Base-by-base conservation (phyloP, 2,329 filamentous ascomycete species). In the Paracamarosporium sp. region DNA sequence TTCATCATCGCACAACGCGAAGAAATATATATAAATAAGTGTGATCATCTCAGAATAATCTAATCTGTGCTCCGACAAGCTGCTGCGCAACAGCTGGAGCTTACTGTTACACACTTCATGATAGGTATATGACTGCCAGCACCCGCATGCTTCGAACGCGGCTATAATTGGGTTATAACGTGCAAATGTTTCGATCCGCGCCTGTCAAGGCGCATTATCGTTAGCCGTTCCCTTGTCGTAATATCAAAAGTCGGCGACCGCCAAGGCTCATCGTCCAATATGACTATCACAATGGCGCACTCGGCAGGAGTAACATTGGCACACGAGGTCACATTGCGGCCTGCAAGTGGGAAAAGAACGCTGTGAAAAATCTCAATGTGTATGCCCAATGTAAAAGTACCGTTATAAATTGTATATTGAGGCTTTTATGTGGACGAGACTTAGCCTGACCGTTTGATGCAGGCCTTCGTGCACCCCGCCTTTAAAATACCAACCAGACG, bases 121-220 rank as follows among this genome's bases (percentile, higher is more conserved):
- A 41, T 25, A 60, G 56, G 53, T n/a, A n/a, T 50, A 22, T 61
- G 52, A 47, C 53, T 44, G 56, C 55, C 60, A 25, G 28, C 61
- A 60, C 60, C 63, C 59, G 56, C 58, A 65, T 27, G 54, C 57
- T 57, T 57, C 55, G 44, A 47, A 56, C 61, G 48, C 24, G 55
- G 43, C 53, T 44, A 63, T 56, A 48, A 57, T 44, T 62, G 53
- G 52, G 48, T 44, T 54, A 56, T 55, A 25, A 27, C 61, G 56
- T 63, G 61, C 63, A 61, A 56, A 65, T 31, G 58, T 56, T 59
- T 59, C 63, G 61, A 65, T 63, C 61, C 45, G 61, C 56, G 53
- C 17, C 60, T 51, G 61, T 60, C 61, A 55, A 59, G 56, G 50
- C 48, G 43, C 17, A 44, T n/a, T 25, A 15, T 22, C 22, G 56